phyloP scores from a whole-genome alignment of 2,329 filamentous ascomycete genomes.

The Botrytis galanthina region DNA sequence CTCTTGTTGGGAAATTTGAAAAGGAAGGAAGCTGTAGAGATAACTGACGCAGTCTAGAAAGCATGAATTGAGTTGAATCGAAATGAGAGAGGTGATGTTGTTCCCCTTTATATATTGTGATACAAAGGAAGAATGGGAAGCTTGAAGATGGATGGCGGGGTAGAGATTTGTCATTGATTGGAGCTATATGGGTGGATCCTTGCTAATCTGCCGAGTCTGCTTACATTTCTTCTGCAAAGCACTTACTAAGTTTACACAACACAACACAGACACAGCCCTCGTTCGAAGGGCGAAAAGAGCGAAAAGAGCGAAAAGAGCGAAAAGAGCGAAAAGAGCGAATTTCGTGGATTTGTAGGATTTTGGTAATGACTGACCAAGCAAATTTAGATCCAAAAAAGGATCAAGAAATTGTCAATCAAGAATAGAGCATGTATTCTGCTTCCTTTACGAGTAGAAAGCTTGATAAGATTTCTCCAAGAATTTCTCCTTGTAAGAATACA shows the following conservation, averaged over 20 bases:
- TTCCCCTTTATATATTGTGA: background rate
- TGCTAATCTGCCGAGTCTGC: slow-evolving; percentile 6
- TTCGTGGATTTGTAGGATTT: too few species aligned
- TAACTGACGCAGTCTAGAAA: slow-evolving; percentile 17
- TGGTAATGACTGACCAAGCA: too few species aligned
- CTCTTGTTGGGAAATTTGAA: slow-evolving; percentile 20
- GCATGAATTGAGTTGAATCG: slow-evolving; percentile 17
- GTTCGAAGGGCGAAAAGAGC: too few species aligned
- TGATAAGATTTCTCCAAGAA: too few species aligned
- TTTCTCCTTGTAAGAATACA: too few species aligned
- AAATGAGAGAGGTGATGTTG: background rate
- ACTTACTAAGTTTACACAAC: slow-evolving; percentile 16
- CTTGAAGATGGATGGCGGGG: slow-evolving; percentile 18
- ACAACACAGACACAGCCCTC: too few species aligned
- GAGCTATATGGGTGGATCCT: background rate
- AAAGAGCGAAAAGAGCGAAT: too few species aligned
- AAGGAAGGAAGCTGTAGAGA: slow-evolving; percentile 13
- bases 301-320: too few species aligned
- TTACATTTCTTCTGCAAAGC: slow-evolving; percentile 13
- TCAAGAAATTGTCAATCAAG: too few species aligned
- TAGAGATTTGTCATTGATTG: slow-evolving; percentile 18
- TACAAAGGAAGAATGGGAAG: slow-evolving; percentile 11
- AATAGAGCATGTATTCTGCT: too few species aligned
- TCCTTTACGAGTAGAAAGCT: too few species aligned
- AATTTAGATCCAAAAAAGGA: too few species aligned